A percentile compares a stretch with the other conserved stretches of the same genome.
Evolutionary conservation across 2,329 filamentous ascomycete species (phyloP).

Genomic region (Exophiala sp.): DNA sequence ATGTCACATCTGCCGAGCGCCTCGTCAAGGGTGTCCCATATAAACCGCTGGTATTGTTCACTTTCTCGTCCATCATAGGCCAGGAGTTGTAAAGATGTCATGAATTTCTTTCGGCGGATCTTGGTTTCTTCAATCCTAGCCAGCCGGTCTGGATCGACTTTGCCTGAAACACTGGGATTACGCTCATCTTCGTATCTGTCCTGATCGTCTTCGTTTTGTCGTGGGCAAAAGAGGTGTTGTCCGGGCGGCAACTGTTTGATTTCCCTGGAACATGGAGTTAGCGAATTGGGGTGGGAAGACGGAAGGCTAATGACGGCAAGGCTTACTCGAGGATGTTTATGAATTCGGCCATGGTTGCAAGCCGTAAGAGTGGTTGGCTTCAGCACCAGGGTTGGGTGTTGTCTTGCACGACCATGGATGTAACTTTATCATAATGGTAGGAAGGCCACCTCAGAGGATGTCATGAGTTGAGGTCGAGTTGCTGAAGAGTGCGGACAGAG

Average conservation of each 20-base stretch:
- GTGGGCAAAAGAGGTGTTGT: slow-evolving; percentile 64
- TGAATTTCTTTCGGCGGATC: slow-evolving; percentile 55
- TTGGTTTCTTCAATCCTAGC: slow-evolving; percentile 51
- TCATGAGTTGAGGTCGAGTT: not conserved
- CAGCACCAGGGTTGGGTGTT: not conserved
- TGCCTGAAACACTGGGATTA: slow-evolving; percentile 37
- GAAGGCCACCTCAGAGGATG: not conserved
- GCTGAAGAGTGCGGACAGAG: not conserved
- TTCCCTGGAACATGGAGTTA: slow-evolving; percentile 28
- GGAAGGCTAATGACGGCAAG: too few species aligned
- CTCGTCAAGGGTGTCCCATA: slow-evolving; percentile 52
- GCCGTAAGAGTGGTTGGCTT: not conserved
- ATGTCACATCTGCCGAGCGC: slow-evolving; percentile 60
- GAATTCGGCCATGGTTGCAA: slow-evolving; percentile 35
- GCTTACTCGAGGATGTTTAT: slow-evolving; percentile 40
- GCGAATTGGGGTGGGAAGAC: too few species aligned
- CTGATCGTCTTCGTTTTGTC: slow-evolving; percentile 55
- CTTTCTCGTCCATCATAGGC: slow-evolving; percentile 59
- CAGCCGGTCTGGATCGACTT: slow-evolving; percentile 31
- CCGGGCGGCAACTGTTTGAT: slow-evolving; percentile 42
- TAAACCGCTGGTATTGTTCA: slow-evolving; percentile 55
- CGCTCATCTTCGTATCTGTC: slow-evolving; percentile 56
- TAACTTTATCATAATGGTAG: slow-evolving; percentile 14
- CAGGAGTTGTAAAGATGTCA: slow-evolving; percentile 63
- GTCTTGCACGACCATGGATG: slow-evolving; percentile 1